Conservation (phyloP, 2,329 filamentous ascomycete genomes). For the Epicoccum sorghinum region DNA sequence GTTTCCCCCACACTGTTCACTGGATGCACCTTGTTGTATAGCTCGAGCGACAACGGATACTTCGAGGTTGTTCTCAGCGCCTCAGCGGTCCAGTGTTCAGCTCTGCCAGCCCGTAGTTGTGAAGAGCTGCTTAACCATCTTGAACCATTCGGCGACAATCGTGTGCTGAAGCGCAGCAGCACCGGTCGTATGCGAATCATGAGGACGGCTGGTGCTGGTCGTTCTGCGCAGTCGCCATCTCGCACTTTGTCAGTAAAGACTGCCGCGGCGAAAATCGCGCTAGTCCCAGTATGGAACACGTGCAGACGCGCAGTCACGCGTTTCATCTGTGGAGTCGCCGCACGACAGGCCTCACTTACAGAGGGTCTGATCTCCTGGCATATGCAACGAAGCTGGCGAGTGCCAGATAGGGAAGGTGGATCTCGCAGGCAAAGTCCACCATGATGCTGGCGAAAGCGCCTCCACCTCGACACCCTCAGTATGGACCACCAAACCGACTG, state of each 20-base stretch:
- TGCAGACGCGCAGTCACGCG: not conserved
- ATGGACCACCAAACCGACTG: constrained; percentile 8
- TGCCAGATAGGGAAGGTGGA: constrained; percentile 7
- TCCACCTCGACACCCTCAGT: not conserved
- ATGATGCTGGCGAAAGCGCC: not conserved
- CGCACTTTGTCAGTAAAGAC: not conserved
- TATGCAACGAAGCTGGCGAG: not conserved
- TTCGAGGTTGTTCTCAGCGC: constrained; percentile 20
- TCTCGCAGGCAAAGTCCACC: not conserved
- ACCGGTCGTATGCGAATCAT: constrained; percentile 29
- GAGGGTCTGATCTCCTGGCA: not conserved
- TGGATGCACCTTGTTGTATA: constrained; percentile 20
- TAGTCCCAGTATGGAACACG: not conserved
- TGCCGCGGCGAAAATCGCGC: constrained; percentile 4
- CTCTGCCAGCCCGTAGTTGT: not conserved
- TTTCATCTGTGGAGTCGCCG: not conserved
- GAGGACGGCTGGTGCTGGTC: constrained; percentile 7
- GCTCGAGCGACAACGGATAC: constrained; percentile 21
- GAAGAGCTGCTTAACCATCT: not conserved
- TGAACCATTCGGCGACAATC: not conserved
- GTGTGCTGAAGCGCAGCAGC: constrained; percentile 8
- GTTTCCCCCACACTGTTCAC: not conserved
- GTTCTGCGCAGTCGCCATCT: not conserved
- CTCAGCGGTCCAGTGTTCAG: constrained; percentile 20
- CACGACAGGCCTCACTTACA: not conserved